Evolutionary conservation across 805 yeast genomes (phyloP).

Genomic region (Lipomyces spencermartinsiae): DNA sequence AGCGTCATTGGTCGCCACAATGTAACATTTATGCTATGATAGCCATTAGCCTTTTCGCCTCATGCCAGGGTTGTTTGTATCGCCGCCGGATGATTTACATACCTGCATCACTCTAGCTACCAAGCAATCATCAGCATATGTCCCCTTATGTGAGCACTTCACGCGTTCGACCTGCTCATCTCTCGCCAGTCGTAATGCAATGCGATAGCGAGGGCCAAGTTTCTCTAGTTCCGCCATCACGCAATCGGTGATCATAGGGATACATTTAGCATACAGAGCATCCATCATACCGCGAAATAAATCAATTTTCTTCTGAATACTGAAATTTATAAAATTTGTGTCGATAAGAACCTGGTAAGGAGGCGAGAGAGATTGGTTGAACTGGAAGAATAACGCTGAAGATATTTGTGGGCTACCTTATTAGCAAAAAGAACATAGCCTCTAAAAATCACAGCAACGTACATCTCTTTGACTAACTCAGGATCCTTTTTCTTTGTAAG

Average conservation of each 20-base stretch:
- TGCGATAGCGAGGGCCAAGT: constrained; percentile 91
- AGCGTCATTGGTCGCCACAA: constrained; percentile 98
- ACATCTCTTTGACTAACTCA: constrained; percentile 70
- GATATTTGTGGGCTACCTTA: constrained; percentile 83
- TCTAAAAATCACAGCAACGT: constrained; percentile 23
- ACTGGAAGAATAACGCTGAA: constrained; percentile 92
- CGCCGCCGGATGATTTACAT: background rate
- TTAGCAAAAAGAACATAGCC: constrained; percentile 8
- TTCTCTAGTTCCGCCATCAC: constrained; percentile 98
- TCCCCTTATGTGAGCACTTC: constrained; percentile 91
- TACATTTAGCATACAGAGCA: constrained; percentile 89
- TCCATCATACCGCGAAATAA: constrained; percentile 98
- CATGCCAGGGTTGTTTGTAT: background rate
- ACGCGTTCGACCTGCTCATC: constrained; percentile 90
- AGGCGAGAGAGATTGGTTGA: constrained; percentile 92
- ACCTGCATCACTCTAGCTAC: constrained; percentile 86
- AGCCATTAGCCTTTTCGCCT: background rate
- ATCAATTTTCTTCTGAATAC: constrained; percentile 94
- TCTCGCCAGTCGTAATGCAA: constrained; percentile 88
- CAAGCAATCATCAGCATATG: constrained; percentile 97
- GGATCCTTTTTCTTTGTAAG: constrained; percentile 62
- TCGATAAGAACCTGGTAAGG: constrained; percentile 96
- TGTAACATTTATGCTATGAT: constrained; percentile 80
- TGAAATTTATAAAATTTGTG: constrained; percentile 95
- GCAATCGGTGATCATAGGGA: constrained; percentile 95